These are phyloP conservation scores for Fraxinus quadrangulata DNA, from an alignment of 257 asterid species.

Conservation along the genomic window DNA sequence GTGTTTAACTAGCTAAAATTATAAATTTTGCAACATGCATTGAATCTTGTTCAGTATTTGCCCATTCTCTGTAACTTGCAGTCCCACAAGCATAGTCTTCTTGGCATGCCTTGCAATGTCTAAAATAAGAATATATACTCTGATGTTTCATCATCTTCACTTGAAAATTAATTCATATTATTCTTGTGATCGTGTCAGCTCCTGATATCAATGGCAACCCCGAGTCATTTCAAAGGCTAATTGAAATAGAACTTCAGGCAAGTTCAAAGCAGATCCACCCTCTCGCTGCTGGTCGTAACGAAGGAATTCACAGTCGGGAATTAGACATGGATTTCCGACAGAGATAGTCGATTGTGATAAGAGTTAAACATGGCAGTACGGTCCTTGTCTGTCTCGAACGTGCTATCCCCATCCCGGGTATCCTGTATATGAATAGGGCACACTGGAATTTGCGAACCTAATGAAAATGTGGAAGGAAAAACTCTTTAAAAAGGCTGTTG, in stretches of 20 bases:
- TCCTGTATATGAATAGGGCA: neutral
- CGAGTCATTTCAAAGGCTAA: conserved; percentile 74
- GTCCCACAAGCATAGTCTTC: neutral
- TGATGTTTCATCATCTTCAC: neutral
- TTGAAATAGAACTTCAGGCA: conserved; percentile 77
- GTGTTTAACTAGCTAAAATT: no score
- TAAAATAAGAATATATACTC: neutral
- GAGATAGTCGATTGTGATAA: conserved; percentile 37
- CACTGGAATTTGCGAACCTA: conserved; percentile 25
- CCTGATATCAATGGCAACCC: conserved; percentile 40
- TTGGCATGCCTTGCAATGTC: neutral
- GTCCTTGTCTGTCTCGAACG: conserved; percentile 9
- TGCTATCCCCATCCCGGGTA: neutral
- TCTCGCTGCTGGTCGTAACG: conserved; percentile 47
- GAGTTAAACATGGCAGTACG: conserved; percentile 20
- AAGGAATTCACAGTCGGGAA: conserved; percentile 57
- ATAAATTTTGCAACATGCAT: no score
- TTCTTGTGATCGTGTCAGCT: conserved; percentile 26
- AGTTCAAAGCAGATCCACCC: conserved; percentile 66
- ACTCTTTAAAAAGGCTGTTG: conserved; percentile 11
- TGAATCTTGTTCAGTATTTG: conserved; percentile 2
- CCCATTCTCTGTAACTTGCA: neutral
- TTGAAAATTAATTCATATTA: neutral
- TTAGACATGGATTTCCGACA: conserved; percentile 61
- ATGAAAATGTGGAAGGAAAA: conserved; percentile 13